Base-by-base conservation (phyloP, 1,284 basidiomycete genomes). In the Fomitopsis betulina region DNA sequence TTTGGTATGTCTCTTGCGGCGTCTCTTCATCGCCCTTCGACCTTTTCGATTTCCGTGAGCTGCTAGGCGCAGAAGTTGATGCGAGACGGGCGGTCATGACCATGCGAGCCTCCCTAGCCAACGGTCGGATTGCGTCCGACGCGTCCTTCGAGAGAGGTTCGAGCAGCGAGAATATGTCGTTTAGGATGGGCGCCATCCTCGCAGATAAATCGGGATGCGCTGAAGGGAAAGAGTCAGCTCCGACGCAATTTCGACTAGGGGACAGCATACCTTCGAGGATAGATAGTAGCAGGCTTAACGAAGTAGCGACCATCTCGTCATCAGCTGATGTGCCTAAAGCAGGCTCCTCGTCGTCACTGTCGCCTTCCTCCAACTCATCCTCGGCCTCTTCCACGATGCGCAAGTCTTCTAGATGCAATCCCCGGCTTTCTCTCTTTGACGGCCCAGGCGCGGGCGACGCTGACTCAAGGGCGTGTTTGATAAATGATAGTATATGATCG, bases 51-150 rank as follows among this genome's bases (percentile, higher is more conserved):
- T 66, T 73, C 30, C 68, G 67, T 32, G 60, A 67, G 8, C 60
- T 57, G 32, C 63, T 68, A 6, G 70, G 54, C 3, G 73, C 67
- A 33, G 84, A 84, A 0, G 81, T 75, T 4, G 83, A 82, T 2
- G 87, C 85, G 56, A 89, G 73, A 15, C 91, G 85, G 7, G 91
- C 90, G 2, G 88, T 89, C 65, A 96, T 84, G 13, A 94, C 87
- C 69, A 96, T 83, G 55, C 84, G 77, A 3, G 91, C 92, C 72
- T 96, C 93, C 25, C 86, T 80, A 0, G 88, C 85, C 5, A 92
- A 74, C 5, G 81, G 74, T 32, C 84, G 78, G 38, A 91, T 69
- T 0, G 77, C 67, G 1, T 78, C 74, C 2, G 81, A 81, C 0
- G 74, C 71, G 15, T 75, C 71, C 54, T 73, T 75, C 1, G 84